These are phyloP conservation scores for Aureobasidium sp. DNA, from an alignment of 2,329 filamentous ascomycete species.

Conservation along the genomic window DNA sequence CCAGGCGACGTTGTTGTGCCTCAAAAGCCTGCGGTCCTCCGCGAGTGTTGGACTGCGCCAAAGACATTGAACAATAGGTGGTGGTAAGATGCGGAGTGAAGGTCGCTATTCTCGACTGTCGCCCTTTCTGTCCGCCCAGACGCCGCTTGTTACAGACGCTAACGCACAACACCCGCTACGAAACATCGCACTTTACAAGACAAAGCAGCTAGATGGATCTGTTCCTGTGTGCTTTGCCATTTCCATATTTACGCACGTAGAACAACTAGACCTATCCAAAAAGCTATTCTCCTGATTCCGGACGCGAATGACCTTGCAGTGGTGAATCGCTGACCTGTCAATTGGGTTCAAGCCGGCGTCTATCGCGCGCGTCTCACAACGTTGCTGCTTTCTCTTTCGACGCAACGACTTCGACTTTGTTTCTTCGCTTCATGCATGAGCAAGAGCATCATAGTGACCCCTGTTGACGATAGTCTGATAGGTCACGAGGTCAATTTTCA, in stretches of 20 bases:
- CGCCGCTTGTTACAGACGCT: neutral
- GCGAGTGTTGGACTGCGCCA: conserved; percentile 7
- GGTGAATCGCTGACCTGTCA: conserved; percentile 1
- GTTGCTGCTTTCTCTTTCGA: neutral
- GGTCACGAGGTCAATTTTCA: neutral
- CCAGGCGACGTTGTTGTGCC: conserved; percentile 12
- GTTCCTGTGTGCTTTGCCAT: neutral
- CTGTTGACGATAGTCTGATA: neutral
- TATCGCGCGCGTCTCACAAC: conserved; percentile 7
- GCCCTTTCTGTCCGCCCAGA: neutral
- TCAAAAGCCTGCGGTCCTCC: conserved; percentile 6
- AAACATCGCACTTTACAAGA: neutral
- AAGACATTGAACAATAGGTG: neutral
- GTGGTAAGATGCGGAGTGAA: neutral
- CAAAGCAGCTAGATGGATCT: neutral
- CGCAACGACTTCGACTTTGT: neutral
- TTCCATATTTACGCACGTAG: conserved; percentile 4
- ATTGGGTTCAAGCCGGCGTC: conserved; percentile 10
- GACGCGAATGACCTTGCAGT: neutral
- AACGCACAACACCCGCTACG: neutral
- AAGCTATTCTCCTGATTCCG: neutral
- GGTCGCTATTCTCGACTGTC: neutral
- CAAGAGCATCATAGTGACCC: neutral
- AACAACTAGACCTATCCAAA: neutral
- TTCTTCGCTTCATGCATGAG: neutral